Base-by-base conservation (phyloP, 2,329 filamentous ascomycete species). In the Chaetomiaceae sp. region DNA sequence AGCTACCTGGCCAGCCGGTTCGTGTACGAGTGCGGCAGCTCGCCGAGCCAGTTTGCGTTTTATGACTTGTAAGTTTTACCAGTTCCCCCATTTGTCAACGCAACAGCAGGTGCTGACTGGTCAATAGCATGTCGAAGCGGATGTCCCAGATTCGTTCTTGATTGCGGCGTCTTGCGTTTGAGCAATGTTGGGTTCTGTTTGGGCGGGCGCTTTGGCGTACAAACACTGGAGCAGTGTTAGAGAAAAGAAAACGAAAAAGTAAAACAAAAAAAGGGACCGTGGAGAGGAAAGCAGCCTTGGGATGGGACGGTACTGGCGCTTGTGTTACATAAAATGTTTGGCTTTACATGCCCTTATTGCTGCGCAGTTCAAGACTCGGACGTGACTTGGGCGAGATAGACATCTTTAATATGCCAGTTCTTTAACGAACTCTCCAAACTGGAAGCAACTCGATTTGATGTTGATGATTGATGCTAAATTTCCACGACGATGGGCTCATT, bases 11-110 rank as follows among this genome's bases (percentile, higher is more conserved):
- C 94, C 45, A 95, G 88, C 66, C 87, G 94, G 39, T 99, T 99
- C 69, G 90, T 99, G 37, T 99, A 99, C 71, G 84, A 95, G 70
- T 94, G 92, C 69, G 94, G 94, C 65, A 91, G 91, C 69, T 86
- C 83, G 61, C 91, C 94, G 5, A 94, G 87, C 75, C 92, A 96
- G 66, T 97, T 99, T 75, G 91, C 92, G 36, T 99, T 99, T 79
- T 99, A 95, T 73, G 90, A 95, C 69, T 99, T 97, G 88, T 91
- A 76, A 83, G 88, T 87, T 56, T 43, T 23, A 54, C 40, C 27
- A 31, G 45, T 47, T 14, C 11, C 12, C 11, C 9, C 11, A 11
- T 37, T 36, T n/a, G 22, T 20, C 3, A 6, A 12, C 4, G n/a
- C 23, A 37, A 17, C 5, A 29, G 17, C 6, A 3, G 9, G 20